Evolutionary conservation across 1,284 basidiomycete species (phyloP), one percentile per base, ranked within the genome.

Genomic region (Spongiforma sp.): DNA sequence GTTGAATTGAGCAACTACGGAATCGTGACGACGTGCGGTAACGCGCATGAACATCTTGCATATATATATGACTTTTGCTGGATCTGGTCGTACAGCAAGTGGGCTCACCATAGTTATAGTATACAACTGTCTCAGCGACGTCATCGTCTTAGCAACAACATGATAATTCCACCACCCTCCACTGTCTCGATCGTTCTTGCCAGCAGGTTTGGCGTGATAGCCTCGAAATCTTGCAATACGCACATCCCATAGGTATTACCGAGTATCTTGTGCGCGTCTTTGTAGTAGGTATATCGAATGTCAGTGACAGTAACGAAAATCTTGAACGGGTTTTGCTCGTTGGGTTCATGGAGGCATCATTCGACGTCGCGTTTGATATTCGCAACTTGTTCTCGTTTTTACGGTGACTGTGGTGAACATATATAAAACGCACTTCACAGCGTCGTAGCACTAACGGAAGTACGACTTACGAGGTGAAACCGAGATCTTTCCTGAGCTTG

Each of bases 181-280:
- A 99, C 97, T 0, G 98, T 99, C 82, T 99, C 98, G 64, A 99
- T 96, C 26, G 98, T 99, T 59, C 97, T 85, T 8, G 98, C 98
- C 34, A 99, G 89, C 63, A 99, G 81, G 81, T 99, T 99, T 34
- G 98, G 98, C 2, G 98, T 99, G 68, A 99, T 89, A 5, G 98
- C 97, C 77, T 99, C 98, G 72, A 99, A 99, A 76, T 99, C 98
- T 80, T 99, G 98, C 62, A 99, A 82, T 11, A 99, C 89, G 67
- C 95, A 91, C 96, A 99, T 99, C 54, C 97, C 97, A 78, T 93
- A 99, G 0, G 98, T 99, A 76, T 98, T 94, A 73, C 98, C 98
- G 37, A 99, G 89, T 67, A 98, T 95, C 79, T 97, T 97, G 64
- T 96, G 89, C 1, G 95, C 95, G 74, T 98, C 96, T 77, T 97